Evolutionary conservation across 2,329 filamentous ascomycete species (phyloP), one percentile per base, ranked within the genome.

Genomic region (Cytospora mali): DNA sequence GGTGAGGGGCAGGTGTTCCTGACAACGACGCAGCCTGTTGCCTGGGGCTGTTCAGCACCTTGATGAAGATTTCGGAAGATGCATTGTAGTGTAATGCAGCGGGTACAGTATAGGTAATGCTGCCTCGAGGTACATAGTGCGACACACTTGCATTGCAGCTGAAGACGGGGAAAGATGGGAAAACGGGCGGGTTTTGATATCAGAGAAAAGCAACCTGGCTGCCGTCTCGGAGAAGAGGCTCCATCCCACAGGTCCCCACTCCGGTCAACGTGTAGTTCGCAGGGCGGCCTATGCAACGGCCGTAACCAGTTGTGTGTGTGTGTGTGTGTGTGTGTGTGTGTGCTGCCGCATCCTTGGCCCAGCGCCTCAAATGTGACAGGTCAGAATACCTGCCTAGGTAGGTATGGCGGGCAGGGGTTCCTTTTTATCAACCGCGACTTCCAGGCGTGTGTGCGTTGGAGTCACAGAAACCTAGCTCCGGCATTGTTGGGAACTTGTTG

Each of bases 321-420:
- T n/a, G n/a, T n/a, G n/a, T n/a, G n/a, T n/a, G n/a, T n/a, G n/a
- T n/a, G n/a, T n/a, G n/a, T n/a, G n/a, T n/a, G n/a, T n/a, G n/a
- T n/a, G n/a, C n/a, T 21, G 42, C n/a, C 23, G 42, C 42, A 46
- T n/a, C 42, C n/a, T 46, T n/a, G 21, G n/a, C 7, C 42, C 42
- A 46, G 42, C 35, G 35, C 42, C 42, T 46, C 42, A 46, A 46
- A 23, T 46, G 23, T 46, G 42, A 46, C 42, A 46, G 42, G 42
- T 46, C 42, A 23, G 42, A 46, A 46, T n/a, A n/a, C n/a, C n/a
- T n/a, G n/a, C n/a, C n/a, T n/a, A n/a, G n/a, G n/a, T n/a, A n/a
- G n/a, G 4, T 23, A 6, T 23, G 6, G 42, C 42, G 21, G 42
- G 23, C 42, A 46, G 42, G 42, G 42, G 9, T 46, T 13, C 42